These are phyloP conservation scores for Hypoxylon sp. DNA, from an alignment of 2,329 filamentous ascomycete genomes.

Conservation along the genomic window DNA sequence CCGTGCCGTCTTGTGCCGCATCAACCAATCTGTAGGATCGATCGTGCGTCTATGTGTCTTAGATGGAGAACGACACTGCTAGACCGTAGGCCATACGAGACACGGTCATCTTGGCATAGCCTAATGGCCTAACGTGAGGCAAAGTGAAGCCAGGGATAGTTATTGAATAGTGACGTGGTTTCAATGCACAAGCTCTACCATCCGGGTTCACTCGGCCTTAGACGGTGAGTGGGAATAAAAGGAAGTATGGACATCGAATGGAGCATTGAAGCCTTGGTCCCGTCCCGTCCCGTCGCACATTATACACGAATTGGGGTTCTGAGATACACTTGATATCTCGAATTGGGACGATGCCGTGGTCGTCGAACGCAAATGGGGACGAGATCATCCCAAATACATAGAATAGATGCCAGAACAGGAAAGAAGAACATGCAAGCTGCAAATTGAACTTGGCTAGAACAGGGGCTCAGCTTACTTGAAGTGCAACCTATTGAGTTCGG, in stretches of 20 bases:
- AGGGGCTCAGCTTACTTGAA: conserved; percentile 52
- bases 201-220: no score
- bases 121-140: conserved; percentile 1
- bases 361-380: conserved; percentile 8
- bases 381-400: conserved; percentile 15
- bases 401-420: conserved; percentile 19
- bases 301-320: no score
- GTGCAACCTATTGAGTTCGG: conserved; percentile 51
- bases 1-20: conserved; percentile 16
- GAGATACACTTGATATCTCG: conserved; percentile 7
- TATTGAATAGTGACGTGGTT: no score
- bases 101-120: conserved; percentile 4
- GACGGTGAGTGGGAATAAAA: not conserved
- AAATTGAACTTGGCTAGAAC: conserved; percentile 12
- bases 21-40: conserved; percentile 24
- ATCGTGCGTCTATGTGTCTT: conserved; percentile 14
- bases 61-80: conserved; percentile 8
- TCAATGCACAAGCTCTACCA: no score
- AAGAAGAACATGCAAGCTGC: conserved; percentile 11
- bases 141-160: no score
- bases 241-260: no score
- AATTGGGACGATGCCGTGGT: conserved; percentile 12
- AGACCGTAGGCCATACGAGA: conserved; percentile 3
- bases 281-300: no score
- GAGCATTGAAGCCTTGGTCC: no score